These are phyloP conservation scores for Sechiopsis laciniata DNA, from an alignment of 306 rosid species.

Conservation along the genomic window DNA sequence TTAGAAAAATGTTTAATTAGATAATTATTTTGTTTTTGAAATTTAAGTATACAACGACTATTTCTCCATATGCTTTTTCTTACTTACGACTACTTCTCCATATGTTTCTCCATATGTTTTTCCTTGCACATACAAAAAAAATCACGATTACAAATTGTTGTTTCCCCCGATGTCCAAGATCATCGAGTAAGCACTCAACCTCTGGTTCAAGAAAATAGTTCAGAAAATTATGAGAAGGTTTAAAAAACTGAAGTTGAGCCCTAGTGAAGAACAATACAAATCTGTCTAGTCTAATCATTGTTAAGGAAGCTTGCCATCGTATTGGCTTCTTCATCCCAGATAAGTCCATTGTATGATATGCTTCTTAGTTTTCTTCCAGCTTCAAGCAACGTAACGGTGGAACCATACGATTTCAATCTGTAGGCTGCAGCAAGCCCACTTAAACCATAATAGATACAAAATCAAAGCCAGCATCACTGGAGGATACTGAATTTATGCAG, in stretches of 20 bases:
- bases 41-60: no score
- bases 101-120: no score
- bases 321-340: slow-evolving; percentile 97
- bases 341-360: slow-evolving; percentile 55
- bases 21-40: no score
- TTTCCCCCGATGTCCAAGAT: slow-evolving; percentile 76
- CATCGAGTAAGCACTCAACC: slow-evolving; percentile 58
- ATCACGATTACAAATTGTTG: slow-evolving; percentile 69
- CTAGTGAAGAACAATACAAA: slow-evolving; percentile 6
- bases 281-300: background rate
- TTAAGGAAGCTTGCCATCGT: slow-evolving; percentile 58
- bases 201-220: slow-evolving; percentile 36
- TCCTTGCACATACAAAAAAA: background rate
- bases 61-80: no score
- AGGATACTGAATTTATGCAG: background rate
- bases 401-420: slow-evolving; percentile 76
- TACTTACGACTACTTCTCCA: no score
- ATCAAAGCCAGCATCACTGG: background rate
- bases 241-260: background rate
- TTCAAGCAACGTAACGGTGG: slow-evolving; percentile 68
- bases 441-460: slow-evolving; percentile 23
- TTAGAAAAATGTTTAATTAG: no score
- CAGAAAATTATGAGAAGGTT: background rate
- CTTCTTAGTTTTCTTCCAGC: slow-evolving; percentile 88
- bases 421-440: slow-evolving; percentile 96